Percentiles rank a stretch among this genome's conserved stretches.
phyloP scores from a whole-genome alignment of 2,329 filamentous ascomycete species.

The Calonectria multiphialidica region DNA sequence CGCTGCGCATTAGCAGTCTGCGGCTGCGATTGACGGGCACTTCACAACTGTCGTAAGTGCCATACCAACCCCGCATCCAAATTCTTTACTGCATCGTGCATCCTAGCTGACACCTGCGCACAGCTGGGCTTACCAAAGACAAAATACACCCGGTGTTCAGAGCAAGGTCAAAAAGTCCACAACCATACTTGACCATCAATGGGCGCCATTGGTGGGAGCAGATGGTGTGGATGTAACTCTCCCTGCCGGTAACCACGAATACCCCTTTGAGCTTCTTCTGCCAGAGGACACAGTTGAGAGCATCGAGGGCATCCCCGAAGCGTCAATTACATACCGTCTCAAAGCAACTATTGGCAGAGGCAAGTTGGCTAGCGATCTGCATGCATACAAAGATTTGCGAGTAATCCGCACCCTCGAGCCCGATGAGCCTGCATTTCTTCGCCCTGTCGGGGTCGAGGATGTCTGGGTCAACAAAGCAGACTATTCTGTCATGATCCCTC shows the following conservation, averaged over 20 bases:
- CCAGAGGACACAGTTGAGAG: conserved; percentile 82
- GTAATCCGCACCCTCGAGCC: conserved; percentile 82
- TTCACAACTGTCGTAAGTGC: conserved; percentile 71
- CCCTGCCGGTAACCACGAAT: conserved; percentile 83
- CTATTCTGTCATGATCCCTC: conserved; percentile 91
- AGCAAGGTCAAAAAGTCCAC: conserved; percentile 67
- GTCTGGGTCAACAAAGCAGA: conserved; percentile 98
- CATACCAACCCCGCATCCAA: conserved; percentile 26
- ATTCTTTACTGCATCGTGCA: not conserved
- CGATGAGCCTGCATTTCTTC: conserved; percentile 79
- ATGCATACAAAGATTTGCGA: conserved; percentile 80
- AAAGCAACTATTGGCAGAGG: conserved; percentile 89
- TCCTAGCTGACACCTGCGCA: not conserved
- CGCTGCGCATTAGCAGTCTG: conserved; percentile 78
- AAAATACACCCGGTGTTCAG: conserved; percentile 38
- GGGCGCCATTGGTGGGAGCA: conserved; percentile 71
- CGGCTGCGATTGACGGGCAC: conserved; percentile 77
- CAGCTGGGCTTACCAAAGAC: conserved; percentile 55
- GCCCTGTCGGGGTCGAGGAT: conserved; percentile 94
- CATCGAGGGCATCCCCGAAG: conserved; percentile 87
- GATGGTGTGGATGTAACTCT: conserved; percentile 67
- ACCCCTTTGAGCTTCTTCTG: conserved; percentile 80
- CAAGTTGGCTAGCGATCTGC: conserved; percentile 87
- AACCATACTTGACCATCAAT: conserved; percentile 76
- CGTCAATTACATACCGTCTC: conserved; percentile 87